These are phyloP conservation scores for Phytopythium chamaehyphon DNA, from an alignment of 352 stramenopile genomes.

Conservation along the genomic window DNA sequence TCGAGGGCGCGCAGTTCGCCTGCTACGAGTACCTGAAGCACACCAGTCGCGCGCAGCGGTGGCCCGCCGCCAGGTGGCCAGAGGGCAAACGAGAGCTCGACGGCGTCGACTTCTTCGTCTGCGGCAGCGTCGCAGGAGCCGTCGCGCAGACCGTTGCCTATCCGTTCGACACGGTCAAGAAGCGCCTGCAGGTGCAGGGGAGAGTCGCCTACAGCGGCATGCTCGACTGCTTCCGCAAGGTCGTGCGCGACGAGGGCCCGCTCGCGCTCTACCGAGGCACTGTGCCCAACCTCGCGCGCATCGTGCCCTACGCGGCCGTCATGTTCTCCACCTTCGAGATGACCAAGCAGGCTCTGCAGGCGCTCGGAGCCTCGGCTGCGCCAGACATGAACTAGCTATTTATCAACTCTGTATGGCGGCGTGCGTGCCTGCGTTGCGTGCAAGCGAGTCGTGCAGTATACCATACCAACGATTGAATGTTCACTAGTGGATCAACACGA, in stretches of 20 bases:
- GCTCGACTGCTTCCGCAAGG: slow-evolving; percentile 67
- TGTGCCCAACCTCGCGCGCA: slow-evolving; percentile 69
- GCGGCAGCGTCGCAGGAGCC: slow-evolving; percentile 62
- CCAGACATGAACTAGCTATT: slow-evolving; percentile 7
- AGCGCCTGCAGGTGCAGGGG: slow-evolving; percentile 65
- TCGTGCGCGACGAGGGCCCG: slow-evolving; percentile 65
- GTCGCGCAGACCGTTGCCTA: slow-evolving; percentile 82
- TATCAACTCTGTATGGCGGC: not conserved
- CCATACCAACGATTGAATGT: not conserved
- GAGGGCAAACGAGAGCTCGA: slow-evolving; percentile 66
- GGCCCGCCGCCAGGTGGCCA: slow-evolving; percentile 58
- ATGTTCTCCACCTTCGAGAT: slow-evolving; percentile 85
- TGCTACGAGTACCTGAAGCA: slow-evolving; percentile 82
- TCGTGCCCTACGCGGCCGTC: slow-evolving; percentile 77
- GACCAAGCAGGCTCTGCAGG: slow-evolving; percentile 62
- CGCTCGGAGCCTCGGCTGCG: slow-evolving; percentile 11
- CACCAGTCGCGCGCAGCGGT: slow-evolving; percentile 36
- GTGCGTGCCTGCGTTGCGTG: not conserved
- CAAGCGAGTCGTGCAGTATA: not conserved
- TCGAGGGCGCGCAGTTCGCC: slow-evolving; percentile 80
- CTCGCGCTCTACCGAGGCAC: slow-evolving; percentile 73
- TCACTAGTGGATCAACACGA: not conserved
- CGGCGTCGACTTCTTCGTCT: slow-evolving; percentile 73
- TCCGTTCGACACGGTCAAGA: slow-evolving; percentile 84
- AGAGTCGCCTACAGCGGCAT: slow-evolving; percentile 58